Base-by-base conservation (phyloP, 805 yeast species). In the Hyphopichia homilentoma region DNA sequence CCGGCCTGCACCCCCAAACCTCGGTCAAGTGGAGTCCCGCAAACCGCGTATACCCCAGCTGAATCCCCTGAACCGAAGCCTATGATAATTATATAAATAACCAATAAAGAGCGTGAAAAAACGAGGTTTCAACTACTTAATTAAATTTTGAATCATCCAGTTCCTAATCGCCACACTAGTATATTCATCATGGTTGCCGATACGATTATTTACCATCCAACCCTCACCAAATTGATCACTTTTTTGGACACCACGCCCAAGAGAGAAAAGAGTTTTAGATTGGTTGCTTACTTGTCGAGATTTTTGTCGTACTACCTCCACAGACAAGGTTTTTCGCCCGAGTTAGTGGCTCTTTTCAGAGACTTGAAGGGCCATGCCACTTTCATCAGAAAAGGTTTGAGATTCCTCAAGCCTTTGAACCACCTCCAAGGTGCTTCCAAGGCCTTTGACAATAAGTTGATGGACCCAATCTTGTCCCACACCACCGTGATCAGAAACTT, bases 321-420 rank as follows among this genome's bases (percentile, higher is more conserved):
- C 28, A 73, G 79, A 46, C 61, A 68, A 44, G 86, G 85, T 14
- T 75, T 63, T 50, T 48, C 76, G 18, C 54, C 54, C 34, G 70
- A 68, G 33, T 43, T 67, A 6, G 71, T 81, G 21, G 57, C 59
- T 29, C 54, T 73, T 38, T 70, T 78, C 54, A 73, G 71, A 44
- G 65, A 70, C 15, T 57, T 87, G 40, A 84, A 81, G 60, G 54
- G 53, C 27, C 78, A 82, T 42, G 72, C 86, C 19, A 73, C 85
- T 2, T 57, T 81, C 38, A 70, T 85, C 41, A 79, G 97, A 57
- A 90, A 90, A 65, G 80, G 88, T 15, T 62, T 89, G 67, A 76
- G 97, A 50, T 78, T 82, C 50, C 75, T 87, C 41, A 89, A 88
- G 61, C 95, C 95, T 1, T 62, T 89, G 48, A 70, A 70, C 47